Percentiles rank a stretch among this genome's conserved stretches.
phyloP scores from a whole-genome alignment of 1,284 basidiomycete species.

The Tilletia indica region DNA sequence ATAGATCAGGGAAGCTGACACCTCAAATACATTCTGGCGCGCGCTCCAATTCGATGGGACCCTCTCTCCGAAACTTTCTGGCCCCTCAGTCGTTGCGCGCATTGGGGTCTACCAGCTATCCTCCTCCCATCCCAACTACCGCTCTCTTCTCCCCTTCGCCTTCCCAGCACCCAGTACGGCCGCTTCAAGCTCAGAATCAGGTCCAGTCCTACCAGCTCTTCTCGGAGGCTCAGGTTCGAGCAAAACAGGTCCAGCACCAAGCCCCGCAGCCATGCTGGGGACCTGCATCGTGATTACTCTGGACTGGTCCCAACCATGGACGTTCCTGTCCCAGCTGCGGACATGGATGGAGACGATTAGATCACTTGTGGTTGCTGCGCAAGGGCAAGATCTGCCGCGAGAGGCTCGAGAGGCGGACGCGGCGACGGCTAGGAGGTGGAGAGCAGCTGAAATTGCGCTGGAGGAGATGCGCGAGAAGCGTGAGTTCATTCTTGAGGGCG shows the following conservation, averaged over 20 bases:
- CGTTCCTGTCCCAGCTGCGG: slow-evolving; percentile 81
- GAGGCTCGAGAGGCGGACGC: slow-evolving; percentile 61
- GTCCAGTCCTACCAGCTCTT: slow-evolving; percentile 18
- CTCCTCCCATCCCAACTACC: slow-evolving; percentile 71
- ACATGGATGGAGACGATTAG: slow-evolving; percentile 67
- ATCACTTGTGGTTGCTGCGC: slow-evolving; percentile 63
- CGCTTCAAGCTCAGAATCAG: slow-evolving; percentile 28
- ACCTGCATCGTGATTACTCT: slow-evolving; percentile 71
- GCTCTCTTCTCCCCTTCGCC: slow-evolving; percentile 77
- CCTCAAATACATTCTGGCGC: too few species aligned
- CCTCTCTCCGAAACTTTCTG: slow-evolving; percentile 60
- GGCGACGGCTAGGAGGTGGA: slow-evolving; percentile 60
- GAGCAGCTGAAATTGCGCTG: slow-evolving; percentile 57
- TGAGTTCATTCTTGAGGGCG: slow-evolving; percentile 58
- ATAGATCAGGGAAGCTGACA: too few species aligned
- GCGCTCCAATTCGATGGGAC: not conserved
- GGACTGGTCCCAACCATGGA: slow-evolving; percentile 94
- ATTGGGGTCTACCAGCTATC: slow-evolving; percentile 85
- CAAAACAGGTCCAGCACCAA: not conserved
- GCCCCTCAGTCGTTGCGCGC: slow-evolving; percentile 38
- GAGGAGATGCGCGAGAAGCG: slow-evolving; percentile 74
- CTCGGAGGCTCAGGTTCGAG: not conserved
- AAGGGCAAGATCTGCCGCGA: slow-evolving; percentile 57
- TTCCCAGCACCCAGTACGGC: slow-evolving; percentile 65
- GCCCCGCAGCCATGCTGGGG: not conserved